Percentiles rank a stretch among this genome's conserved stretches.
phyloP scores from a whole-genome alignment of 805 yeast species.

The Komagataella kurtzmanii region DNA sequence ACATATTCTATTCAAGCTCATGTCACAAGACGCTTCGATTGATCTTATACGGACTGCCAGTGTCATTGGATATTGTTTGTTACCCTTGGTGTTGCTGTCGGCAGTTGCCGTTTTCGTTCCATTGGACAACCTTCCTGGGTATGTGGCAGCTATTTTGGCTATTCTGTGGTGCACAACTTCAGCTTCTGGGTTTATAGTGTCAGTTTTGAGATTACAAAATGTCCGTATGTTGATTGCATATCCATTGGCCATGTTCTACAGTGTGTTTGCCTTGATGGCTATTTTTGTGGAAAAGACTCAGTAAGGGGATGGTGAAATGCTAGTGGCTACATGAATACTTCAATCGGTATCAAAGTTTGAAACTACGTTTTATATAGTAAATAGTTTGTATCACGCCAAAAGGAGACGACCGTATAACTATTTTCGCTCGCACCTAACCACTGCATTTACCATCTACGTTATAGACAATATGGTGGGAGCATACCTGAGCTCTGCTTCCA shows the following conservation, averaged over 20 bases:
- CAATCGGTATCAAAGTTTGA: neutral
- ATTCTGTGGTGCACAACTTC: constrained; percentile 89
- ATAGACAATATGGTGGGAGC: neutral
- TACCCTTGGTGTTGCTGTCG: constrained; percentile 75
- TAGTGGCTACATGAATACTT: neutral
- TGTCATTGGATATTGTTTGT: constrained; percentile 84
- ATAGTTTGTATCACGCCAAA: neutral
- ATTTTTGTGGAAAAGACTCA: constrained; percentile 37
- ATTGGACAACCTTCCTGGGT: constrained; percentile 67
- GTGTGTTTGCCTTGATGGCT: constrained; percentile 92
- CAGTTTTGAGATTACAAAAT: constrained; percentile 68
- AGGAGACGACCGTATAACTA: neutral
- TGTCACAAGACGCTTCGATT: constrained; percentile 41
- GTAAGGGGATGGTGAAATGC: neutral
- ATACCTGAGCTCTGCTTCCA: neutral
- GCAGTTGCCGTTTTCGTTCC: constrained; percentile 54
- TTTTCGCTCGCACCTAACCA: neutral
- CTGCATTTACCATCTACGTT: neutral
- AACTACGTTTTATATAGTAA: neutral
- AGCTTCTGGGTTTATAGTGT: constrained; percentile 84
- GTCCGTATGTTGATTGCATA: constrained; percentile 88
- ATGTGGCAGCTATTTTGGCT: constrained; percentile 47
- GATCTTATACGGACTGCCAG: constrained; percentile 69
- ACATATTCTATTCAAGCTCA: constrained; percentile 73
- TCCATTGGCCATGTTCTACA: constrained; percentile 83